A percentile compares a stretch with the other conserved stretches of the same genome.
These are phyloP conservation scores for Sporothrix schenckii DNA, from an alignment of 2,329 filamentous ascomycete genomes.

Conservation along the genomic window DNA sequence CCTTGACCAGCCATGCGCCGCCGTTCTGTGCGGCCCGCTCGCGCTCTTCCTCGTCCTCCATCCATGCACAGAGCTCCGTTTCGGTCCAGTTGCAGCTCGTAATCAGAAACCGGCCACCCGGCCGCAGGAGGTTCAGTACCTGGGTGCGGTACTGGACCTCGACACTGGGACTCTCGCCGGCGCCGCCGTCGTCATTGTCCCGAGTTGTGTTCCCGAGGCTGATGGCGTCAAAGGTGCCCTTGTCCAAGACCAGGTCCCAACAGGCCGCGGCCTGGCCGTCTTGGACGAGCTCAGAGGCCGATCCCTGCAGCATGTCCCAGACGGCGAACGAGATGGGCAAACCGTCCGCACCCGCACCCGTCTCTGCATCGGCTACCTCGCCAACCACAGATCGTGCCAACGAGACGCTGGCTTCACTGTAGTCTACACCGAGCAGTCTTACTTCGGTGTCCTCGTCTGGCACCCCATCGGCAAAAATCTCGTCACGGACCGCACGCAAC, in stretches of 20 bases:
- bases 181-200: too few relatives aligned
- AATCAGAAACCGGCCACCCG: constrained; percentile 74
- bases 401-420: constrained; percentile 72
- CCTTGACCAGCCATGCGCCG: constrained; percentile 57
- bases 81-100: constrained; percentile 99
- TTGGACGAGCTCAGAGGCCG: constrained; percentile 5
- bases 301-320: constrained; percentile 65
- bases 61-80: constrained; percentile 79
- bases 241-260: constrained; percentile 94
- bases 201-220: constrained; percentile 64
- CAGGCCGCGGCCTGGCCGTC: constrained; percentile 45
- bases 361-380: constrained; percentile 35
- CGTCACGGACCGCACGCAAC: constrained; percentile 75
- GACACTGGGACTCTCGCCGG: constrained; percentile 56
- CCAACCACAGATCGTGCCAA: constrained; percentile 68
- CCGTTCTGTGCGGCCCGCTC: background rate
- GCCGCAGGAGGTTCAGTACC: constrained; percentile 68
- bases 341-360: background rate
- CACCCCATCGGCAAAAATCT: constrained; percentile 52
- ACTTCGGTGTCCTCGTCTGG: constrained; percentile 74
- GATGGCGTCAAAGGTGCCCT: constrained; percentile 96
- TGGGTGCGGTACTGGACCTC: constrained; percentile 75
- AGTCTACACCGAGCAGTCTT: constrained; percentile 83
- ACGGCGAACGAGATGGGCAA: constrained; percentile 50
- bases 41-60: constrained; percentile 52